Evolutionary conservation across 176 grass and related monocot species (phyloP), one percentile per base, ranked within the genome.

Genomic region (Coix lacrymajobi): DNA sequence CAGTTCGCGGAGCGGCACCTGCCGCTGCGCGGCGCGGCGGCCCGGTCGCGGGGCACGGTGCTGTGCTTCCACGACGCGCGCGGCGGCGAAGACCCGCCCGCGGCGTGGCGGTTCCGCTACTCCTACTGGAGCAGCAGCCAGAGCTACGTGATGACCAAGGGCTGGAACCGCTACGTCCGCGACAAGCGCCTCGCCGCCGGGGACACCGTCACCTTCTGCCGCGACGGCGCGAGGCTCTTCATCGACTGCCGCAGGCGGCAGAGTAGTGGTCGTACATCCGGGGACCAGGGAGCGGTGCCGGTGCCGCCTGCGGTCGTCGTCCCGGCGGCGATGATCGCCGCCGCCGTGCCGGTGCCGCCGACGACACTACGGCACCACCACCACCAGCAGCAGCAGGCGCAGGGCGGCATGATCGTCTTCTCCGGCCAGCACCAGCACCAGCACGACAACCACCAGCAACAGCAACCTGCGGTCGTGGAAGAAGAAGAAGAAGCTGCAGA

Each of bases 121-220:
- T 95, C 90, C 14, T 95, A 90, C 86, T 95, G 93, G 93, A 90
- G 91, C 85, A 95, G 93, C 85, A 95, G 93, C 80, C 93, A 95
- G 93, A 95, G 93, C 85, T 95, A 95, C 84, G 93, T 95, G 6
- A 95, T 95, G 88, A 95, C 93, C 68, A 95, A 95, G 44, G 93
- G 93, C 0, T 95, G 90, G 93, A 95, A 85, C 90, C 90, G 93
- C 20, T 95, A 90, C 75, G 90, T 95, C 74, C 85, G 76, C 82
- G 87, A 89, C 52, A 89, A 87, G 84, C 76, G 78, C 8, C 91
- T 92, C 44, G 63, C 40, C 32, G 73, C 91, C 1, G 91, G 91
- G 51, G 91, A 92, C 76, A 92, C 84, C 40, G 83, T 92, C 79
- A 61, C 83, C 45, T 95, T 95, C 86, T 90, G 33, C 71, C 89